Evolutionary conservation across 805 yeast genomes (phyloP), one percentile per base, ranked within the genome.

Genomic region (Komagataella mondaviorum): DNA sequence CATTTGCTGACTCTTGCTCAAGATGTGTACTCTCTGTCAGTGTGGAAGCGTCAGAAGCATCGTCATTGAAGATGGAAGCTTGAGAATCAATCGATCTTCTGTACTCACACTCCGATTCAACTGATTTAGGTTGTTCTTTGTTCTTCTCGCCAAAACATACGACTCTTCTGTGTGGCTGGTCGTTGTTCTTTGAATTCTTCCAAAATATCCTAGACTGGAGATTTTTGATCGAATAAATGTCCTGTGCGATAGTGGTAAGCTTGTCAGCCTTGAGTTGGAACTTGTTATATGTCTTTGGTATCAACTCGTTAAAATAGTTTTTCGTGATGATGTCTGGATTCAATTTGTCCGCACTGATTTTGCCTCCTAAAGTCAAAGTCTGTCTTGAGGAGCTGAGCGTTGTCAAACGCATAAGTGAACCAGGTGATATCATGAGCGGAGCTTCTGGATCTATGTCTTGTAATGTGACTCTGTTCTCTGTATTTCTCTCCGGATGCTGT

Each of bases 321-420:
- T 63, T 65, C 23, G 64, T 69, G 17, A 65, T 64, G 8, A 63
- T 51, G 52, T 65, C 63, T 22, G 57, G 59, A 47, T 65, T 65
- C 60, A 63, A 57, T 44, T 62, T 57, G 54, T 65, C 69, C 46
- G 67, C 65, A 8, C 67, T 60, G 17, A 65, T 51, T 44, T 55
- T 52, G 63, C 78, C 63, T 67, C 70, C 64, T 48, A 91, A 64
- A n/a, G 86, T 79, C 54, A 91, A 71, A 0, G 97, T 87, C 56
- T 86, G 88, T 55, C 96, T 77, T 1, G 91, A 81, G 14, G 83
- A 78, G 48, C 80, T 77, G 53, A 91, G 69, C 4, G 86, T 75
- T 0, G 85, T 76, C 12, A 90, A 71, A 59, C 84, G 75, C 61
- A 81, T 71, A 73, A 82, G 75, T 56, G 81, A 83, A 7, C 83